Percentiles rank a stretch among this genome's conserved stretches.
phyloP scores from a whole-genome alignment of 2,329 filamentous ascomycete genomes.

The Colletotrichum filicis region DNA sequence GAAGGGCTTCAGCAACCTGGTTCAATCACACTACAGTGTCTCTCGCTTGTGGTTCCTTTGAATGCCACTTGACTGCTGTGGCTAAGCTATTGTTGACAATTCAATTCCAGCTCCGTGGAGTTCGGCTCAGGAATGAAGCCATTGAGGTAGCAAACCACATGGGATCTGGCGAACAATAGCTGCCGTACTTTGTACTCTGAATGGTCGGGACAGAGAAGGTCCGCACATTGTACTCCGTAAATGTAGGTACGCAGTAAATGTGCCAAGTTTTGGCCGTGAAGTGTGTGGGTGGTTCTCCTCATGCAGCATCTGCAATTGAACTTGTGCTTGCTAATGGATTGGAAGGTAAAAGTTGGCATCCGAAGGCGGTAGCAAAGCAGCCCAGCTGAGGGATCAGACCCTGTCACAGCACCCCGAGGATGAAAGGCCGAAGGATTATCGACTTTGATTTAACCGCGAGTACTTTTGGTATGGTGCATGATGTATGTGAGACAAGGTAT shows the following conservation, averaged over 20 bases:
- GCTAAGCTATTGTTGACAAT: not conserved
- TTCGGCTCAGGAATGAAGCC: not conserved
- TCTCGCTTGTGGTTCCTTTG: not conserved
- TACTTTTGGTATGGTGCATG: not conserved
- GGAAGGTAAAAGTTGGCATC: too few relatives aligned
- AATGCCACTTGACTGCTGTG: not conserved
- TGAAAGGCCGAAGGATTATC: not conserved
- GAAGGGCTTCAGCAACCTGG: not conserved
- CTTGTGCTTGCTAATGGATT: not conserved
- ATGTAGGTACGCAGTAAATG: not conserved
- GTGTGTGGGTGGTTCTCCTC: not conserved
- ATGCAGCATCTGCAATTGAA: not conserved
- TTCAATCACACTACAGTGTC: not conserved
- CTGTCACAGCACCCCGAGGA: slow-evolving; percentile 17
- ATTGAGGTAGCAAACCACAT: not conserved
- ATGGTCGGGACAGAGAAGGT: not conserved
- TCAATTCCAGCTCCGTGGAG: not conserved
- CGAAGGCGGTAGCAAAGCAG: slow-evolving; percentile 4
- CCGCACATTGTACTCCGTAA: not conserved
- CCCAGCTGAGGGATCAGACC: slow-evolving; percentile 27
- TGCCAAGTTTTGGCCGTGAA: not conserved
- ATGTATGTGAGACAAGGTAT: not conserved
- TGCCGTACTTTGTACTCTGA: not conserved
- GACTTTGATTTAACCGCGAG: not conserved
- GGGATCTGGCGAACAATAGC: not conserved